Evolutionary conservation across 805 yeast genomes (phyloP), one percentile per base, ranked within the genome.

Genomic region (Saccharomyces mikatae): DNA sequence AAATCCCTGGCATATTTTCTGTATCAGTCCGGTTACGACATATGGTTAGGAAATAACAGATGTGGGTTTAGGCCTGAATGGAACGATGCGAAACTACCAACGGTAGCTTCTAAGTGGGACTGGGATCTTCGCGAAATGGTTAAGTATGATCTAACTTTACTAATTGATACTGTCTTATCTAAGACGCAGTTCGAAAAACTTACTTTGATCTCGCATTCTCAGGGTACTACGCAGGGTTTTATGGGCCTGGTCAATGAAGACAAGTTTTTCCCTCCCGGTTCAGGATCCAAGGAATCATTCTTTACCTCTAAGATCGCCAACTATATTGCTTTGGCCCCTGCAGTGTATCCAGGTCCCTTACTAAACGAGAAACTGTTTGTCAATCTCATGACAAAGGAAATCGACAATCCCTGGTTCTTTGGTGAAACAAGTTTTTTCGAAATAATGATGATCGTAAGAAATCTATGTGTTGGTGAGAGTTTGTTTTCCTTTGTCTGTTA

Each of bases 81-180:
- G 70, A 69, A 74, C 55, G 60, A 54, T 41, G 55, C 56, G 48
- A 55, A 55, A 47, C 22, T 36, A 36, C 24, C 44, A 11, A 36
- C 44, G 9, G 11, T 21, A 6, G 44, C 22, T 36, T 56, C 57
- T 29, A 86, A 86, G 81, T 92, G 99, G 99, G 83, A 87, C 61
- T 92, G 99, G 99, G 92, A 88, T 63, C 79, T 92, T 52, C 72
- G 76, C 14, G 92, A 89, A 48, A 81, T 94, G 83, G 92, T 92
- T 0, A 75, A 76, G 55, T 80, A 74, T 62, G 99, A 92, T 67
- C 69, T 92, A 48, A 85, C 94, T 0, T 77, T 87, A 21, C 72
- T 94, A 71, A 76, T 91, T 11, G 80, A 84, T 41, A 78, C 79
- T 55, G 85, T 90, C 1, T 68, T 82, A 31, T 56, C 66, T 1